A percentile compares a stretch with the other conserved stretches of the same genome.
Conservation (phyloP, 148 eudicot species). For the Talinum fruticosum region DNA sequence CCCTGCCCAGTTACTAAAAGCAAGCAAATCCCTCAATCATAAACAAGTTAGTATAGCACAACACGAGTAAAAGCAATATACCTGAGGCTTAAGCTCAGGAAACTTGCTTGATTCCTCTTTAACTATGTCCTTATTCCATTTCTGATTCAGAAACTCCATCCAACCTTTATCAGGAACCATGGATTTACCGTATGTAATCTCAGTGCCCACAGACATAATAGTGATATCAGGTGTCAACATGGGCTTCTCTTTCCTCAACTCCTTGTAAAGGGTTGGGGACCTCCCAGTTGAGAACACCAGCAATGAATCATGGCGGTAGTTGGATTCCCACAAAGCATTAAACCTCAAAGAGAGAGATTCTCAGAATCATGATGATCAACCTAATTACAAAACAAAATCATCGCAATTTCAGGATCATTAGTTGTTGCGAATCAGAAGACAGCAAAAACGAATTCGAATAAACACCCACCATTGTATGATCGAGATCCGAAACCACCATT, state of each 20-base stretch:
- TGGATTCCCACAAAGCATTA: conserved; percentile 68
- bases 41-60: background rate
- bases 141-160: conserved; percentile 50
- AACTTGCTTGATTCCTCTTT: conserved; percentile 53
- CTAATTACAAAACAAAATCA: conserved; percentile 27
- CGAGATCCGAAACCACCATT: conserved; percentile 76
- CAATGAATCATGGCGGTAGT: conserved; percentile 66
- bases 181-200: conserved; percentile 64
- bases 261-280: conserved; percentile 60
- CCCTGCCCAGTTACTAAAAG: background rate
- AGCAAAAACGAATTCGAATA: background rate
- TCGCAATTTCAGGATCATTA: background rate
- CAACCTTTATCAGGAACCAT: conserved; percentile 74
- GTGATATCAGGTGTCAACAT: conserved; percentile 74
- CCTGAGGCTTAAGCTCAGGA: conserved; percentile 66
- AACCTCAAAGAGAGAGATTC: conserved; percentile 59
- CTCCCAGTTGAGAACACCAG: conserved; percentile 71
- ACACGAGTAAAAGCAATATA: conserved; percentile 13
- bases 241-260: conserved; percentile 66
- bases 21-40: background rate
- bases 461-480: conserved; percentile 63
- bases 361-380: conserved; percentile 78
- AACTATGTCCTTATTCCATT: conserved; percentile 57
- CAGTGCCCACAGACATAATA: conserved; percentile 74
- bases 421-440: background rate